Percentiles rank a stretch among this genome's conserved stretches.
phyloP scores from a whole-genome alignment of 2,329 filamentous ascomycete genomes.

The Xylariaceae sp. region DNA sequence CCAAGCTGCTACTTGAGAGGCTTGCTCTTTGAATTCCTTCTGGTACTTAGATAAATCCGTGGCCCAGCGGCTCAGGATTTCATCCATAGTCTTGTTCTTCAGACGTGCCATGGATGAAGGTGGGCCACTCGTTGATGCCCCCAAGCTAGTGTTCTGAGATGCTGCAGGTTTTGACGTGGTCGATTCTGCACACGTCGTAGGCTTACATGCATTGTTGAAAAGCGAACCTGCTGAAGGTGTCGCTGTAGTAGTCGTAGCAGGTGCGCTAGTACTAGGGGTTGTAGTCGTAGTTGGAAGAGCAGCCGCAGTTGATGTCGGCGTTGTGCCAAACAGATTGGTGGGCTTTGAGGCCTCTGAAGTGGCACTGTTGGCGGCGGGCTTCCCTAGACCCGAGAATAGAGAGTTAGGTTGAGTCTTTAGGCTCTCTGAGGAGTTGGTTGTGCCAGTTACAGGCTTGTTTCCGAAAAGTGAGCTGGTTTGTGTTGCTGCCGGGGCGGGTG shows the following conservation, averaged over 20 bases:
- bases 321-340: slow-evolving; percentile 39
- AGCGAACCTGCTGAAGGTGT: slow-evolving; percentile 42
- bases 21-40: slow-evolving; percentile 93
- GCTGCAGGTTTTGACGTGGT: slow-evolving; percentile 36
- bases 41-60: slow-evolving; percentile 95
- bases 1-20: slow-evolving; percentile 86
- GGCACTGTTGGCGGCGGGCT: slow-evolving; percentile 32
- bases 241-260: slow-evolving; percentile 40
- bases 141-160: slow-evolving; percentile 53
- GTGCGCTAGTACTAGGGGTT: slow-evolving; percentile 34
- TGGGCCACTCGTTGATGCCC: slow-evolving; percentile 80
- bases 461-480: slow-evolving; percentile 33
- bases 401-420: slow-evolving; percentile 38
- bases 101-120: slow-evolving; percentile 85
- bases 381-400: slow-evolving; percentile 37
- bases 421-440: slow-evolving; percentile 39
- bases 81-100: slow-evolving; percentile 99
- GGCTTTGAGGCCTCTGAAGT: slow-evolving; percentile 41
- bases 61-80: slow-evolving; percentile 97
- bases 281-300: slow-evolving; percentile 36
- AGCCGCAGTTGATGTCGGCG: slow-evolving; percentile 34
- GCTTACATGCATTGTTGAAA: slow-evolving; percentile 40
- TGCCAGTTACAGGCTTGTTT: slow-evolving; percentile 31
- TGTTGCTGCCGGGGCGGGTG: slow-evolving; percentile 30
- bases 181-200: slow-evolving; percentile 42